These are phyloP conservation scores for Periconia sp. DNA, from an alignment of 2,329 filamentous ascomycete genomes.

Conservation along the genomic window DNA sequence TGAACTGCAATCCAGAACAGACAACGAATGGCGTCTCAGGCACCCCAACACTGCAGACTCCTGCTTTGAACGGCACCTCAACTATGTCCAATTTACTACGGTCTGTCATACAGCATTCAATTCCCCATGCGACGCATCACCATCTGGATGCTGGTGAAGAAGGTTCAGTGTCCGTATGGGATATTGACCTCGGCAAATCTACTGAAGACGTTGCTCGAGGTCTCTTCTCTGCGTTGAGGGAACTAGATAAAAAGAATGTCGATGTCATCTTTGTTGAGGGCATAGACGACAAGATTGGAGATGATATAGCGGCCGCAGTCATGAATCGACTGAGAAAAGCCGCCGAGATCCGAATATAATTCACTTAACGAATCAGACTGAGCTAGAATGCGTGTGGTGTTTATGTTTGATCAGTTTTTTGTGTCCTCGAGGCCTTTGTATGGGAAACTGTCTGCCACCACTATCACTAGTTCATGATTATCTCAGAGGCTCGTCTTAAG, in stretches of 20 bases:
- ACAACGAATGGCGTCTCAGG: no score
- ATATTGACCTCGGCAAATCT: constrained; percentile 75
- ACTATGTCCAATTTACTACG: constrained; percentile 40
- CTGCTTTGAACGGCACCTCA: constrained; percentile 3
- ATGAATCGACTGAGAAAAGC: constrained; percentile 60
- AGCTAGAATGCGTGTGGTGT: no score
- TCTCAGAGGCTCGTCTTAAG: no score
- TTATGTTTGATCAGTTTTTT: no score
- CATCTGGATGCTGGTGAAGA: constrained; percentile 7
- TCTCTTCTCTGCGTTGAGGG: constrained; percentile 84
- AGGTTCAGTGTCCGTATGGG: constrained; percentile 55
- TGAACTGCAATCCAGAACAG: constrained; percentile 11
- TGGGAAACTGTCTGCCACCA: no score
- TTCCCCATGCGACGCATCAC: constrained; percentile 34
- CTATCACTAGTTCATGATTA: no score
- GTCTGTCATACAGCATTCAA: constrained; percentile 41
- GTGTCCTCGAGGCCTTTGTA: no score
- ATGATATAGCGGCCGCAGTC: constrained; percentile 78
- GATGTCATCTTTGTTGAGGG: constrained; percentile 92
- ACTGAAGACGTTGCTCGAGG: constrained; percentile 80
- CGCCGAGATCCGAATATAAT: constrained; percentile 42
- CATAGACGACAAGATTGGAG: constrained; percentile 69
- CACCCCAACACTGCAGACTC: neutral
- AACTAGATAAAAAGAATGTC: constrained; percentile 79
- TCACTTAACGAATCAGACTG: no score